phyloP scores from a whole-genome alignment of 2,329 filamentous ascomycete species.

The Hysterium pulicare region DNA sequence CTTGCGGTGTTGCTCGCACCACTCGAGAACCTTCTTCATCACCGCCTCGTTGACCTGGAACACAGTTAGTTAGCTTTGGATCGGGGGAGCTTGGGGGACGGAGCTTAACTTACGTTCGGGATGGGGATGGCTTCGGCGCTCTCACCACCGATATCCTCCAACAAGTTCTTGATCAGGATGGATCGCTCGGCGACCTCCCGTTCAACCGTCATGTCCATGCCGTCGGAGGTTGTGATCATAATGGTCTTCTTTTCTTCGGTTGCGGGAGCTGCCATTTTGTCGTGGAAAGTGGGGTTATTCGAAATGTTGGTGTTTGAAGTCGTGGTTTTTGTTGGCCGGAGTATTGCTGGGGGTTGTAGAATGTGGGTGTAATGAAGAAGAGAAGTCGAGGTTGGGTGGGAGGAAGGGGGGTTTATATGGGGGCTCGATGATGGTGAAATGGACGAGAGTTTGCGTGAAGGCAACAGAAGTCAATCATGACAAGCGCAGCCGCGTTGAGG shows the following conservation, averaged over 20 bases:
- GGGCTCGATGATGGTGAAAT: conserved; percentile 1
- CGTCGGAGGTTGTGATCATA: conserved; percentile 46
- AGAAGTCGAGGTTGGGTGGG: not conserved
- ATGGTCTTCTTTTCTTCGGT: conserved; percentile 27
- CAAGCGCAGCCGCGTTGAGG: conserved; percentile 4
- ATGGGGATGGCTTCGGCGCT: conserved; percentile 74
- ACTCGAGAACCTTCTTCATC: conserved; percentile 93
- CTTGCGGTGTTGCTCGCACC: conserved; percentile 92
- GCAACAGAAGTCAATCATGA: conserved; percentile 5
- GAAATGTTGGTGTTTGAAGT: conserved; percentile 17
- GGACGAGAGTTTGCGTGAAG: conserved; percentile 4
- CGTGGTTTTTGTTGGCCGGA: not conserved
- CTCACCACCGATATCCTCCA: conserved; percentile 78
- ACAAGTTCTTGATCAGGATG: conserved; percentile 96
- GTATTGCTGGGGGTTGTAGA: conserved; percentile 7
- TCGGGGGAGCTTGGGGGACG: not conserved
- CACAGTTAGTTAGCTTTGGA: conserved; percentile 22
- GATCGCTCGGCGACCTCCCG: conserved; percentile 85
- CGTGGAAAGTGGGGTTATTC: conserved; percentile 12
- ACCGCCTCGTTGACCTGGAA: conserved; percentile 80
- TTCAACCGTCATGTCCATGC: conserved; percentile 49
- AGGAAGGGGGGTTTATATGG: conserved; percentile 2
- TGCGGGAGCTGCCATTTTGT: conserved; percentile 20
- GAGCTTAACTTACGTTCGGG: conserved; percentile 57
- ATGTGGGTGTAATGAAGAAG: not conserved